Conservation (phyloP, 2,329 filamentous ascomycete species). For the Aspergillus fijiensis region DNA sequence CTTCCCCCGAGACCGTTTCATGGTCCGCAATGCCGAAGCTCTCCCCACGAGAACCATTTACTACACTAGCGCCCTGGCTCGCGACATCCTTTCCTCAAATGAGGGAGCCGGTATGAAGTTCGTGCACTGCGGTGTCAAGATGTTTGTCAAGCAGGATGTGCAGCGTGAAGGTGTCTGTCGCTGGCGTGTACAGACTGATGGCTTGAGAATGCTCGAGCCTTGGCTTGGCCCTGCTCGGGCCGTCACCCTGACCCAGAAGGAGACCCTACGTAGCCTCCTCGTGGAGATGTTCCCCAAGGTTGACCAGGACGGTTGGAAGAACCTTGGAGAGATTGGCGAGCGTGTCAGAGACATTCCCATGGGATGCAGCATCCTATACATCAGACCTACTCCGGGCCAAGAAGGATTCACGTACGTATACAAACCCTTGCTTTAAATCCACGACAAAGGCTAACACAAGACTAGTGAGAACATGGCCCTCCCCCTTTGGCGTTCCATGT, state of each 20-base stretch:
- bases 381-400: slow-evolving; percentile 66
- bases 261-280: slow-evolving; percentile 77
- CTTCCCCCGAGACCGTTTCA: slow-evolving; percentile 88
- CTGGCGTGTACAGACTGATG: slow-evolving; percentile 95
- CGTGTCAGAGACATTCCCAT: slow-evolving; percentile 75
- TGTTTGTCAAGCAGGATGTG: slow-evolving; percentile 97
- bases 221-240: slow-evolving; percentile 80
- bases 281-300: slow-evolving; percentile 97
- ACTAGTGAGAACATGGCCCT: slow-evolving; percentile 75
- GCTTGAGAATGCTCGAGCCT: slow-evolving; percentile 83
- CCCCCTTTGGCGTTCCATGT: slow-evolving; percentile 89
- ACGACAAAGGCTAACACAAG: slow-evolving; percentile 20
- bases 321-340: slow-evolving; percentile 84
- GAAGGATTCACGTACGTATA: slow-evolving; percentile 55
- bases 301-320: slow-evolving; percentile 68
- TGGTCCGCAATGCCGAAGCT: slow-evolving; percentile 90
- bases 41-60: slow-evolving; percentile 93
- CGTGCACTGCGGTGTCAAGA: slow-evolving; percentile 94
- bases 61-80: slow-evolving; percentile 82
- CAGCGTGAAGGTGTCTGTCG: slow-evolving; percentile 82
- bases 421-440: not conserved
- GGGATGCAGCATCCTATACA: slow-evolving; percentile 86
- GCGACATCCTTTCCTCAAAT: slow-evolving; percentile 82
- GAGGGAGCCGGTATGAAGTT: slow-evolving; percentile 92
- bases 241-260: slow-evolving; percentile 71